Evolutionary conservation across 371 early-diverging fungal species (phyloP).

Genomic region (Rhizopus delemar): DNA sequence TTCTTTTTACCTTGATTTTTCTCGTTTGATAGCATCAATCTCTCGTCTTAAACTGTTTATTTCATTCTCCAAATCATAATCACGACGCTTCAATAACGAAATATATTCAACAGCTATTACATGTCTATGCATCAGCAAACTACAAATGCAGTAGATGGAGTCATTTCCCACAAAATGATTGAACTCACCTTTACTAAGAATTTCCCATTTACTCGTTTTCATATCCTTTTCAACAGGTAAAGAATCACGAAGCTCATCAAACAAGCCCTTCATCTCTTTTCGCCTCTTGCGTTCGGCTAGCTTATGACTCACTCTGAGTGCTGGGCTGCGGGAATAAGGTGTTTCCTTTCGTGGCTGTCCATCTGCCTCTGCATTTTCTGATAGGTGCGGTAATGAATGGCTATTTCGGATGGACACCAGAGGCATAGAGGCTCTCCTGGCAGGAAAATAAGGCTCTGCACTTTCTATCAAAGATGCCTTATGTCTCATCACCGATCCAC

Average conservation of each 20-base stretch:
- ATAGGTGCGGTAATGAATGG: not conserved
- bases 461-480: constrained; percentile 31
- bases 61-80: constrained; percentile 54
- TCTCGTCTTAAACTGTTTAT: constrained; percentile 44
- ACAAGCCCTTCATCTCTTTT: constrained; percentile 85
- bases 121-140: not conserved
- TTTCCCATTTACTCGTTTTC: constrained; percentile 87
- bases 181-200: constrained; percentile 72
- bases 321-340: constrained; percentile 71
- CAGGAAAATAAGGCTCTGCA: constrained; percentile 18
- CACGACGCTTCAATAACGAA: constrained; percentile 47
- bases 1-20: constrained; percentile 11
- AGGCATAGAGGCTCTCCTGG: constrained; percentile 56
- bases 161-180: not conserved
- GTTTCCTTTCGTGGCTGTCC: constrained; percentile 39
- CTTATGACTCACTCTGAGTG: constrained; percentile 75
- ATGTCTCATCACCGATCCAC: constrained; percentile 25
- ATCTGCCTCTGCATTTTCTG: constrained; percentile 1
- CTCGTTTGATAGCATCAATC: constrained; percentile 38
- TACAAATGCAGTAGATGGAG: too few relatives aligned
- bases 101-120: constrained; percentile 56
- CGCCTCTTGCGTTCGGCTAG: constrained; percentile 83
- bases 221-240: constrained; percentile 74
- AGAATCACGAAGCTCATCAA: constrained; percentile 78
- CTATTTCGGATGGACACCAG: constrained; percentile 27